phyloP scores from a whole-genome alignment of 352 stramenopile genomes.

The Phytopythium ostracodes region DNA sequence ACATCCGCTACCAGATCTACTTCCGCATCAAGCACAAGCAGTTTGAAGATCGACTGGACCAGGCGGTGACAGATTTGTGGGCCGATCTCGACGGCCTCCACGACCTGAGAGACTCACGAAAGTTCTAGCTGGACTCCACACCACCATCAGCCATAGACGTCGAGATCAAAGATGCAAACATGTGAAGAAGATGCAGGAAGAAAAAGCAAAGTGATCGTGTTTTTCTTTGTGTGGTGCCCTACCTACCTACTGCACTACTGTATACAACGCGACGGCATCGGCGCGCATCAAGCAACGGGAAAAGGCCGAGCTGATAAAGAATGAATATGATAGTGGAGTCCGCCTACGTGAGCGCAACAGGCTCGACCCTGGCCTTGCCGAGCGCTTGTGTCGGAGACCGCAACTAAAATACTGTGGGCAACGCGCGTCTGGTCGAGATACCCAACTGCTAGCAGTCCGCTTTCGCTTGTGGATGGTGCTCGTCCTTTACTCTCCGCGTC shows the following conservation, averaged over 20 bases:
- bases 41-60: conserved; percentile 28
- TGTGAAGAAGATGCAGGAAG: background rate
- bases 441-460: background rate
- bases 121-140: background rate
- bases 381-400: background rate
- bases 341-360: background rate
- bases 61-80: conserved; percentile 31
- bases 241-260: conserved; percentile 2
- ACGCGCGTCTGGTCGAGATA: background rate
- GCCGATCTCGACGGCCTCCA: conserved; percentile 53
- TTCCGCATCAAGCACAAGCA: conserved; percentile 77
- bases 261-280: background rate
- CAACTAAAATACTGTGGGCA: background rate
- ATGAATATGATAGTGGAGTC: background rate
- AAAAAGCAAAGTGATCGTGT: background rate
- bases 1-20: conserved; percentile 83
- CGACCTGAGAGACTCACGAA: conserved; percentile 3
- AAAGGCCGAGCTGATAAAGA: background rate
- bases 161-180: background rate
- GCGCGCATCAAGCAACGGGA: background rate
- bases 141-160: background rate
- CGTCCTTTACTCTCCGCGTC: background rate
- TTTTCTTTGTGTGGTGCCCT: background rate
- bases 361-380: background rate
- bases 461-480: background rate